Base-by-base conservation (phyloP, 176 grass and related monocot species). In the Chloris gayana region DNA sequence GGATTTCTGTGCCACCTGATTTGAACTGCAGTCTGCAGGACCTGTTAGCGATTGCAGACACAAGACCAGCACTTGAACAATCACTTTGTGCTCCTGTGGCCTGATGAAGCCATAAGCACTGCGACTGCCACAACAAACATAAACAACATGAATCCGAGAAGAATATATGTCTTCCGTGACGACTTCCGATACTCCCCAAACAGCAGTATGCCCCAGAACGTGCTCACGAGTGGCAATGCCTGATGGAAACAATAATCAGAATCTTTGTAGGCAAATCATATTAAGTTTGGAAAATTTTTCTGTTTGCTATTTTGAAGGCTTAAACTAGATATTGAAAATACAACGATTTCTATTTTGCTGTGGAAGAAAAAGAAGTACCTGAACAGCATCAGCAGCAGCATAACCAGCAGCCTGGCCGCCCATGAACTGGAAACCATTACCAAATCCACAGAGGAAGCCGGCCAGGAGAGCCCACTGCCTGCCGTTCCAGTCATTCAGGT, bases 401-500 rank as follows among this genome's bases (percentile, higher is more conserved):
- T 98, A 98, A 14, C 96, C 92, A 31, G 92, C 96, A 80, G 96
- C 96, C 64, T 98, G 92, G 3, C 96, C 96, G 6, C 96, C 96
- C 96, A 95, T 98, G 88, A 98, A 98, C 72, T 95, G 95, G 70
- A 98, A 95, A 7, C 95, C 95, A 68, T 98, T 98, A 18, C 95
- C 95, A 30, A 98, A 93, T 11, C 96, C 92, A 21, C 92, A 95
- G 13, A 98, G 85, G 30, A 98, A 50, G 8, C 96, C 92, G 0
- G 92, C 96, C 6, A 93, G 82, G 58, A 98, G 87, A 59, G 96
- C 96, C 96, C 96, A 98, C 8, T 89, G 96, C 79, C 96, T 92
- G 72, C 96, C 92, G 8, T 95, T 72, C 96, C 96, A 99, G 58
- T 99, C 92, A 3, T 86, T 86, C 39, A 99, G 77, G 67, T 99